Conservation (phyloP, 106 monocot genomes). For the Dioscorea alata region DNA sequence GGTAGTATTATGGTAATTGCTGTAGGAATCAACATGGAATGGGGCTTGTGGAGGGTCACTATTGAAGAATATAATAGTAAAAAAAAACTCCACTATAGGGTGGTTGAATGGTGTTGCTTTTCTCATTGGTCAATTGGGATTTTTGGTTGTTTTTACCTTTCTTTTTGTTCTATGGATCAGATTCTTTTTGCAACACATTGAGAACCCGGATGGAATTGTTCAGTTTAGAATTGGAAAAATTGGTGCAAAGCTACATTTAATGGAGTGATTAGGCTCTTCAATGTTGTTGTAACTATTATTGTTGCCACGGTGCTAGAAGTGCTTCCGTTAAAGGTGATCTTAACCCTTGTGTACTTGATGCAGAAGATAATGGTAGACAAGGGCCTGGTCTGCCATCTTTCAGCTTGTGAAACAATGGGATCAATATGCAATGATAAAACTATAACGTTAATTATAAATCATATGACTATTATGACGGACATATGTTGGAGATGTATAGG, state of each 20-base stretch:
- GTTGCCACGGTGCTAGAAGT: constrained; percentile 14
- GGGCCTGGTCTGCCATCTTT: constrained; percentile 76
- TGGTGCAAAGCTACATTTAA: constrained; percentile 35
- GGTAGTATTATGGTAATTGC: constrained; percentile 93
- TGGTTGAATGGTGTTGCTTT: constrained; percentile 96
- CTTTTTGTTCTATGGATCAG: constrained; percentile 65
- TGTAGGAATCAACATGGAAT: constrained; percentile 97
- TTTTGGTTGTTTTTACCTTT: constrained; percentile 65
- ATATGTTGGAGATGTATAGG: constrained; percentile 30
- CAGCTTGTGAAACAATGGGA: constrained; percentile 99
- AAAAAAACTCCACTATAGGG: constrained; percentile 99
- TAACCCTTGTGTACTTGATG: constrained; percentile 49
- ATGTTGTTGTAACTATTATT: constrained; percentile 54
- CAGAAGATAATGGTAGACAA: constrained; percentile 49
- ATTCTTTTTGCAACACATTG: constrained; percentile 54
- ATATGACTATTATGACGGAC: too few relatives aligned
- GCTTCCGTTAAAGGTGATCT: constrained; percentile 29
- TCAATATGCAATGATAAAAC: constrained; percentile 98
- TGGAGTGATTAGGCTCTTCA: constrained; percentile 56
- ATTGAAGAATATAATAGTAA: constrained; percentile 86
- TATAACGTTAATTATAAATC: constrained; percentile 81
- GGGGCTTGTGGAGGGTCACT: constrained; percentile 93
- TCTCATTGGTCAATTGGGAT: constrained; percentile 79
- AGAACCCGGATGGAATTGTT: constrained; percentile 46
- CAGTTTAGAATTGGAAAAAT: constrained; percentile 55